These are phyloP conservation scores for Myriosclerotinia scirpicola DNA, from an alignment of 2,329 filamentous ascomycete genomes.

Conservation along the genomic window DNA sequence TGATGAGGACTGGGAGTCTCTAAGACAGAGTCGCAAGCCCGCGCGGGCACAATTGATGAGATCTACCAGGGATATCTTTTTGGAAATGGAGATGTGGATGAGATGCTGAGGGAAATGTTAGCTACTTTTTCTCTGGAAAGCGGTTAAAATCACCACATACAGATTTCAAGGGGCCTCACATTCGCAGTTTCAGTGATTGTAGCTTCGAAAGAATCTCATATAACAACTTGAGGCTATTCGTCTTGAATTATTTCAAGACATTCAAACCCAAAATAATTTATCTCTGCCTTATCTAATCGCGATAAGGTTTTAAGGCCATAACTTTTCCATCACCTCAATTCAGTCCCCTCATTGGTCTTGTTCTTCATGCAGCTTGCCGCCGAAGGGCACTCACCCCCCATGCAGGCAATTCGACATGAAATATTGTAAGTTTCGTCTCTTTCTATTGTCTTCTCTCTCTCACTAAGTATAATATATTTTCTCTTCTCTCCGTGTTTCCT, in stretches of 20 bases:
- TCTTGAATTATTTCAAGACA: slow-evolving; percentile 1
- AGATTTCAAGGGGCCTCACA: not conserved
- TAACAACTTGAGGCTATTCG: not conserved
- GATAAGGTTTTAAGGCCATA: slow-evolving; percentile 19
- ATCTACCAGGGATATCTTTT: slow-evolving; percentile 19
- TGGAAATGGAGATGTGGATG: slow-evolving; percentile 1
- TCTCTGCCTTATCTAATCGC: slow-evolving; percentile 23
- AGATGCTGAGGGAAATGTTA: slow-evolving; percentile 8
- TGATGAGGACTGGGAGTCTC: slow-evolving; percentile 39
- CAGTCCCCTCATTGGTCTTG: slow-evolving; percentile 11
- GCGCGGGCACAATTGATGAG: slow-evolving; percentile 32
- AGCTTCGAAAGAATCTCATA: not conserved
- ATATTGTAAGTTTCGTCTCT: slow-evolving; percentile 11
- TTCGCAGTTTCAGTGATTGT: not conserved
- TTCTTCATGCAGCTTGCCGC: slow-evolving; percentile 23
- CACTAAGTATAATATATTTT: not conserved
- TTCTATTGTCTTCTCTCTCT: not conserved
- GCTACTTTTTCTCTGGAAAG: not conserved
- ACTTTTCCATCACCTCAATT: slow-evolving; percentile 11
- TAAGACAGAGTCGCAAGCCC: slow-evolving; percentile 27
- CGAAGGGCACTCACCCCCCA: slow-evolving; percentile 18
- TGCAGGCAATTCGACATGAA: slow-evolving; percentile 15
- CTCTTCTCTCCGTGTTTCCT: not conserved
- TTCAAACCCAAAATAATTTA: slow-evolving; percentile 22
- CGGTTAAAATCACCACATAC: not conserved